Evolutionary conservation across 805 yeast species (phyloP), one percentile per base, ranked within the genome.

Genomic region (Scheffersomyces amazonensis): DNA sequence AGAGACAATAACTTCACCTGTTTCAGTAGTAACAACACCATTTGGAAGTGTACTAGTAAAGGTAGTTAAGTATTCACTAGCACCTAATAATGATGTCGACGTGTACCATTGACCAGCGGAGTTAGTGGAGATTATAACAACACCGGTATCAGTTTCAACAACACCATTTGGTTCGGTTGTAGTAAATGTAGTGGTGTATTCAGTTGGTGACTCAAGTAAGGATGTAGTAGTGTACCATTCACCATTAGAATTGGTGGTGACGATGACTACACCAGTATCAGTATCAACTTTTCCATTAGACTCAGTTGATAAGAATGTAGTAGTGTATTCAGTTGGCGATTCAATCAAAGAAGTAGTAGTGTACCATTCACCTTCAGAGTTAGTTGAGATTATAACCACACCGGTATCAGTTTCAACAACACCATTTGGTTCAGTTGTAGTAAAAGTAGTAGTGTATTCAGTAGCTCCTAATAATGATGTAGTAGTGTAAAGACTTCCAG

Each of bases 401-500:
- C 31, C 31, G 8, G 22, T 24, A 9, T 24, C 36, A 34, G 49
- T 51, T 2, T 7, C 7, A 27, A 27, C 30, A 5, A 9, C 16
- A 35, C 36, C 28, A 20, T 43, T 45, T 16, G 29, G 29, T 13
- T 42, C 17, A 32, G 43, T 38, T 9, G 51, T 40, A 13, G 45
- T 38, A 11, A 44, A 30, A 1, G 42, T 31, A 9, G 46, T 42
- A 16, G 37, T 24, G 30, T 27, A 27, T 13, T 27, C 30, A 12
- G 30, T 27, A 4, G 21, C 8, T 27, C 18, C 20, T 20, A 23
- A n/a, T n/a, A 33, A 13, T 16, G 36, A 33, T 4, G 36, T 33
- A 16, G 21, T 23, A 30, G 36, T 33, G 12, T n/a, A 23, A 6
- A 17, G 12, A 11, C 6, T 23, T 6, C 36, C 30, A 24, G 12